Conservation (phyloP, 2,329 filamentous ascomycete genomes). For the Pseudocercospora fuligena region DNA sequence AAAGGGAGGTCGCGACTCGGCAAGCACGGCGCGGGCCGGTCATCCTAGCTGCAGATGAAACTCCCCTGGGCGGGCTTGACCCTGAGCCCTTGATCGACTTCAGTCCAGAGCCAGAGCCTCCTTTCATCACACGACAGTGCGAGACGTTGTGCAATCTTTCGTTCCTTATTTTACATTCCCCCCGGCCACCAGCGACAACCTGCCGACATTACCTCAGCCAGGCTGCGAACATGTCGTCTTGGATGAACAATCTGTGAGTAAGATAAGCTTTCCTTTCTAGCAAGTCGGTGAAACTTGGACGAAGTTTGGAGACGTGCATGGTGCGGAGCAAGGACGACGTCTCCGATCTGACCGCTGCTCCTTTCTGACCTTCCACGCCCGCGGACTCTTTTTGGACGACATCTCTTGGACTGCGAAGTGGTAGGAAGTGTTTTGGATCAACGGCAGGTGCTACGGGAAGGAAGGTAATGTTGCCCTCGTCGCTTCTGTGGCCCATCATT, state of each 20-base stretch:
- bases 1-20: constrained; percentile 8
- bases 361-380: constrained; percentile 3
- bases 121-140: constrained; percentile 10
- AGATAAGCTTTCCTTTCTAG: constrained; percentile 27
- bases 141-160: constrained; percentile 14
- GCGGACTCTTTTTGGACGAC: neutral
- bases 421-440: neutral
- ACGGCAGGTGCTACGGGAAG: constrained; percentile 1
- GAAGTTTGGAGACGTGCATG: constrained; percentile 31
- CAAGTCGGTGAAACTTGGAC: constrained; percentile 29
- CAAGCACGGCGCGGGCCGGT: neutral
- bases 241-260: constrained; percentile 47
- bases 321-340: constrained; percentile 23
- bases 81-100: neutral
- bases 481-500: neutral
- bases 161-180: neutral
- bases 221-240: constrained; percentile 40
- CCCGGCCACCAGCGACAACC: neutral
- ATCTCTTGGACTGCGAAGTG: neutral
- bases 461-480: constrained; percentile 11
- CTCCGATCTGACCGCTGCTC: constrained; percentile 20
- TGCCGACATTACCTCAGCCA: neutral
- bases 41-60: neutral
- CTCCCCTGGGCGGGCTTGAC: neutral
- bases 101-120: constrained; percentile 1